Evolutionary conservation across 768 basidiomycete species (phyloP).

Genomic region (Lyophyllum atratum): DNA sequence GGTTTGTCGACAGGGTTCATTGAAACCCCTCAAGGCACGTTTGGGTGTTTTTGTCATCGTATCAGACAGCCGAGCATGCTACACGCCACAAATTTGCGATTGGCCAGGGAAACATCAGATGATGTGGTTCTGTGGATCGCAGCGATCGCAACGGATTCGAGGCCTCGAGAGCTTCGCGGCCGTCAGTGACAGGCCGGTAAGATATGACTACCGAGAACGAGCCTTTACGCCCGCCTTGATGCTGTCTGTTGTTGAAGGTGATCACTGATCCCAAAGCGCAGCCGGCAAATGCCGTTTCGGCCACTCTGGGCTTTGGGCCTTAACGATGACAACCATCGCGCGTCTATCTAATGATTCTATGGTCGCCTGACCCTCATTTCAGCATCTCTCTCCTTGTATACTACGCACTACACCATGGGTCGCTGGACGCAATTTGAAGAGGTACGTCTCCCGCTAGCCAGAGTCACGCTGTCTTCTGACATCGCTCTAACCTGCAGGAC

Average conservation of each 20-base stretch:
- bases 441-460: conserved; percentile 28
- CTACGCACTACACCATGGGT: conserved; percentile 21
- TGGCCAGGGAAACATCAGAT: not conserved
- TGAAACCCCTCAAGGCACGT: not conserved
- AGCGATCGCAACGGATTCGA: conserved; percentile 4
- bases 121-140: not conserved
- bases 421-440: conserved; percentile 34
- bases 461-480: not conserved
- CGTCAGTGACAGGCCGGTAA: not conserved
- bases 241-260: not conserved
- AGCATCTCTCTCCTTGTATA: not conserved
- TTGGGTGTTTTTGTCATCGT: not conserved
- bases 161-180: not conserved
- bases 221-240: not conserved
- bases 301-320: too few species aligned
- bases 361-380: not conserved
- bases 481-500: conserved; percentile 28
- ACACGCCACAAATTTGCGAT: conserved; percentile 1
- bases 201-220: not conserved
- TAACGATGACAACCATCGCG: too few species aligned
- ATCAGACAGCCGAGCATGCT: not conserved
- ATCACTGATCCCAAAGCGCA: not conserved
- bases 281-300: not conserved
- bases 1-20: not conserved
- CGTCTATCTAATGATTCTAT: too few species aligned